phyloP scores from a whole-genome alignment of 768 basidiomycete genomes.

The Austroboletus festivus region DNA sequence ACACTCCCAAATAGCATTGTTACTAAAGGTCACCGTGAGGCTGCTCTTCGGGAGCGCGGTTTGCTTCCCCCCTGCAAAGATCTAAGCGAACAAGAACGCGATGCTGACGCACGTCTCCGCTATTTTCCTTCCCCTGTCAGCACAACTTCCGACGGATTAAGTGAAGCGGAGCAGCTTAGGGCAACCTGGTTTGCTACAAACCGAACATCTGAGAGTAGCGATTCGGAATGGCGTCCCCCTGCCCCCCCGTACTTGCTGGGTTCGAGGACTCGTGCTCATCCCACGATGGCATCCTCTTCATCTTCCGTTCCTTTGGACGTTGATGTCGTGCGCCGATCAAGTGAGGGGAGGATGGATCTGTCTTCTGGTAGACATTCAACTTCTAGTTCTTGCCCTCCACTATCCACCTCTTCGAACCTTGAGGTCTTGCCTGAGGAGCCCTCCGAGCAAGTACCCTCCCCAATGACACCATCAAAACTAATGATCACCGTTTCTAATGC shows the following conservation, averaged over 20 bases:
- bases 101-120: constrained; percentile 41
- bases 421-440: constrained; percentile 33
- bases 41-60: constrained; percentile 59
- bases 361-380: constrained; percentile 20
- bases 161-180: constrained; percentile 53
- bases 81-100: constrained; percentile 38
- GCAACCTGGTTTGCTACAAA: constrained; percentile 50
- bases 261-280: neutral
- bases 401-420: constrained; percentile 25
- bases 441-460: constrained; percentile 13
- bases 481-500: constrained; percentile 22
- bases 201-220: constrained; percentile 10
- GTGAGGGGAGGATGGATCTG: constrained; percentile 15
- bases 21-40: constrained; percentile 36
- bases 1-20: constrained; percentile 19
- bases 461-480: neutral
- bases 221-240: constrained; percentile 18
- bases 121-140: constrained; percentile 32
- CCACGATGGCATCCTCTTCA: constrained; percentile 1
- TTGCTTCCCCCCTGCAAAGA: constrained; percentile 46
- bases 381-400: constrained; percentile 19
- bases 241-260: constrained; percentile 1
- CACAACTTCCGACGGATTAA: constrained; percentile 21
- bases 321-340: constrained; percentile 1
- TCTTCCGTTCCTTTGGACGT: constrained; percentile 2